phyloP scores from a whole-genome alignment of 805 yeast genomes.

The Metschnikowia drakensbergensis region DNA sequence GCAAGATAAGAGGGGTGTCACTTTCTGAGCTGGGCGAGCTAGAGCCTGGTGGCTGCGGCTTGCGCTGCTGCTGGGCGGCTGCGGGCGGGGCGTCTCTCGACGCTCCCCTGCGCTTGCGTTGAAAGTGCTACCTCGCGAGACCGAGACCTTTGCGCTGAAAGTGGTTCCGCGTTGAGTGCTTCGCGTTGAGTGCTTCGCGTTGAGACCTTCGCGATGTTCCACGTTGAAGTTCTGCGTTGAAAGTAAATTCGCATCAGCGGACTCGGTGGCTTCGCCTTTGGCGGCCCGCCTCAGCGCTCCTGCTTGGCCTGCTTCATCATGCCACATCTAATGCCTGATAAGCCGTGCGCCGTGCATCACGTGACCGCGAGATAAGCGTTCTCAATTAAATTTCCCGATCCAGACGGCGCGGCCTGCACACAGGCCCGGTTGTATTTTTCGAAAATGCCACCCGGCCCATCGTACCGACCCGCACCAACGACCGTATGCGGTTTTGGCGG shows the following conservation, averaged over 20 bases:
- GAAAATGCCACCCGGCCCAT: not conserved
- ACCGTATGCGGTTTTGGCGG: not conserved
- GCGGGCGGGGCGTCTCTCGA: not conserved
- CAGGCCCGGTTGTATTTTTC: not conserved
- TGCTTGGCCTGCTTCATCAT: too few relatives aligned
- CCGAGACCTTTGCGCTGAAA: not conserved
- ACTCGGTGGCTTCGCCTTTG: too few relatives aligned
- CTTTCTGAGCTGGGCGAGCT: not conserved
- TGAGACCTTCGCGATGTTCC: too few relatives aligned
- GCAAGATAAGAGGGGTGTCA: not conserved
- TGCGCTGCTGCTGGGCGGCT: not conserved
- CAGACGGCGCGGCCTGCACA: not conserved
- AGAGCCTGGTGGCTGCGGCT: not conserved
- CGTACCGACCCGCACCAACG: too few relatives aligned
- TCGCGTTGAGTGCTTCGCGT: too few relatives aligned
- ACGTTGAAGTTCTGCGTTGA: too few relatives aligned
- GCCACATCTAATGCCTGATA: too few relatives aligned
- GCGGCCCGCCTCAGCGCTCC: too few relatives aligned
- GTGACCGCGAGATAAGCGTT: not conserved
- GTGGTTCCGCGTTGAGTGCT: too few relatives aligned
- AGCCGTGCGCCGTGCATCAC: not conserved
- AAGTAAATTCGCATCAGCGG: too few relatives aligned
- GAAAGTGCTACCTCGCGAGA: not conserved
- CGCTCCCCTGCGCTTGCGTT: not conserved
- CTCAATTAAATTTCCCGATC: not conserved